Conservation (phyloP, 352 stramenopile genomes). For the Globisporangium solare region DNA sequence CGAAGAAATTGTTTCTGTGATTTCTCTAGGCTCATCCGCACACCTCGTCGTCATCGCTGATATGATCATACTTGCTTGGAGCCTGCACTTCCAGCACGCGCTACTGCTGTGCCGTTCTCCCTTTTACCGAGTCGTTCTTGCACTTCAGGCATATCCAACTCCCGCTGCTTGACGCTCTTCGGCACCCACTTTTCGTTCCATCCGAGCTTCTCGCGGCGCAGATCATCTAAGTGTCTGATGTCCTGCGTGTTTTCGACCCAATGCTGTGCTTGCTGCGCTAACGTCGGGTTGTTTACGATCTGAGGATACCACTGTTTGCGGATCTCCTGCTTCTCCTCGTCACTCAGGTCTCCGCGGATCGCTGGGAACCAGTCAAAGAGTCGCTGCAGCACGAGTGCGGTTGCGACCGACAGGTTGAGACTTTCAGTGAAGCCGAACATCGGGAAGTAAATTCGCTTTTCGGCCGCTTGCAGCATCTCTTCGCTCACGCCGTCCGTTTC, state of each 20-base stretch:
- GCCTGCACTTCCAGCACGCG: neutral
- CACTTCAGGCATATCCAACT: constrained; percentile 59
- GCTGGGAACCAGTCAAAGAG: constrained; percentile 75
- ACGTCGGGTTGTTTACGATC: constrained; percentile 63
- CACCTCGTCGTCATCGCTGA: neutral
- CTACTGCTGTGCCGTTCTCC: neutral
- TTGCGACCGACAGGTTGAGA: constrained; percentile 91
- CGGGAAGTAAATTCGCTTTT: constrained; percentile 91
- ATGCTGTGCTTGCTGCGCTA: constrained; percentile 41
- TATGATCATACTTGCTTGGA: neutral
- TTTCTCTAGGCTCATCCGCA: too few species aligned
- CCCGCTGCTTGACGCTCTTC: constrained; percentile 54
- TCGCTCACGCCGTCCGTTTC: constrained; percentile 89
- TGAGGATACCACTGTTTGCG: constrained; percentile 57
- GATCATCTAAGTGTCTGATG: constrained; percentile 46
- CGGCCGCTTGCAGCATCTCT: constrained; percentile 84
- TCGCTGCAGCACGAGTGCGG: constrained; percentile 89
- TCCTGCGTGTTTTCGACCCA: constrained; percentile 38
- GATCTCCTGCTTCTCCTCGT: constrained; percentile 42
- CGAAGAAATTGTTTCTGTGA: too few species aligned
- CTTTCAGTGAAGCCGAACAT: constrained; percentile 93
- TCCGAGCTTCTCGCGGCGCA: constrained; percentile 49
- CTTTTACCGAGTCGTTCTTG: constrained; percentile 35
- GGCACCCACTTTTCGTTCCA: constrained; percentile 54
- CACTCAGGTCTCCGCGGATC: constrained; percentile 49